Evolutionary conservation across 2,329 filamentous ascomycete genomes (phyloP).

Genomic region (Chaetomiaceae sp.): DNA sequence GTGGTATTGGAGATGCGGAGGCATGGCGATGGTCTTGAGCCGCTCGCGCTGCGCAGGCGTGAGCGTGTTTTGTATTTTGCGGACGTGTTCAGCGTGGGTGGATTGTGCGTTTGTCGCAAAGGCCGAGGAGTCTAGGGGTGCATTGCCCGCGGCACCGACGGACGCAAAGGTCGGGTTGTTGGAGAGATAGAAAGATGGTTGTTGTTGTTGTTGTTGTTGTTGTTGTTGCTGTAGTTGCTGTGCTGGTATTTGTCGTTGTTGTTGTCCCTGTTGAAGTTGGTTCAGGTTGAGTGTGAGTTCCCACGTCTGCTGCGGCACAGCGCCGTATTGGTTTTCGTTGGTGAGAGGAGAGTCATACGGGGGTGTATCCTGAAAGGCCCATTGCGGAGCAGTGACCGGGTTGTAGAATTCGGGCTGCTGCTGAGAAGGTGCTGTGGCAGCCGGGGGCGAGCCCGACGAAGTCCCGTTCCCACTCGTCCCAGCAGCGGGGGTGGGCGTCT

Average conservation of each 20-base stretch:
- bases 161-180: constrained; percentile 32
- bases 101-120: constrained; percentile 30
- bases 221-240: constrained; percentile 30
- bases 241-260: no score
- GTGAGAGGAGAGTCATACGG: constrained; percentile 44
- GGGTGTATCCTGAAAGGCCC: constrained; percentile 47
- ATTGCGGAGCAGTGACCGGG: constrained; percentile 39
- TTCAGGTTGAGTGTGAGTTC: constrained; percentile 30
- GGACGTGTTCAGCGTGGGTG: constrained; percentile 29
- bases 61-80: constrained; percentile 39
- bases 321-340: constrained; percentile 31
- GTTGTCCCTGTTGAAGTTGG: constrained; percentile 24
- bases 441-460: constrained; percentile 22
- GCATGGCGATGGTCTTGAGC: constrained; percentile 61
- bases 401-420: constrained; percentile 33
- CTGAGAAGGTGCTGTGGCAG: constrained; percentile 26
- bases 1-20: constrained; percentile 56
- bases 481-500: constrained; percentile 13
- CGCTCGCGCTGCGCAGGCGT: constrained; percentile 58
- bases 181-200: constrained; percentile 29
- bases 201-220: constrained; percentile 29
- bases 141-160: constrained; percentile 19
- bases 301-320: constrained; percentile 32
- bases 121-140: constrained; percentile 20
- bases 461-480: constrained; percentile 17